Conservation (phyloP, 805 yeast genomes). For the Ogataea ramenticola region DNA sequence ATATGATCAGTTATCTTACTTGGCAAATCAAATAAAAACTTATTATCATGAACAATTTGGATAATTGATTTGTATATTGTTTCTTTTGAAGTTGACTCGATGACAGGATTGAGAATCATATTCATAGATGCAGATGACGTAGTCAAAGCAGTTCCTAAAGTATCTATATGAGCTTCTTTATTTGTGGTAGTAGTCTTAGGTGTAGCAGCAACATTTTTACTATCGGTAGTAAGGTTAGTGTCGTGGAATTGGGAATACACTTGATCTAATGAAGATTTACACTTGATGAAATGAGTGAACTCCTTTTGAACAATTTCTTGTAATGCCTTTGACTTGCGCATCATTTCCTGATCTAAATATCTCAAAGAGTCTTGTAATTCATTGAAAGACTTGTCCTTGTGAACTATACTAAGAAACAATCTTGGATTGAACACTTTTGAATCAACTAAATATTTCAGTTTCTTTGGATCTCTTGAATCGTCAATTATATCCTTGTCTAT, state of each 20-base stretch:
- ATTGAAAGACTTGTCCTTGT: conserved; percentile 45
- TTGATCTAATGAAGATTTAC: conserved; percentile 57
- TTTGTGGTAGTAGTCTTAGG: not conserved
- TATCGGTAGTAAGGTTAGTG: conserved; percentile 10
- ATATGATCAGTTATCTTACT: conserved; percentile 35
- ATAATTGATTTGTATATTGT: conserved; percentile 42
- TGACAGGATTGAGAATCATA: conserved; percentile 50
- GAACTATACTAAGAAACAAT: conserved; percentile 47
- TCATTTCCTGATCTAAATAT: conserved; percentile 40
- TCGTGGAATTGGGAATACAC: conserved; percentile 46
- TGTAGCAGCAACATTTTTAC: not conserved
- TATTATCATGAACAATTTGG: conserved; percentile 44
- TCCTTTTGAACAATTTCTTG: conserved; percentile 49
- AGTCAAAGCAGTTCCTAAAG: conserved; percentile 20
- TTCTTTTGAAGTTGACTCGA: conserved; percentile 42
- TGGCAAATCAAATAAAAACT: conserved; percentile 52
- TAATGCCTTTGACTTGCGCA: conserved; percentile 41
- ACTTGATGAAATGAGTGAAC: conserved; percentile 55
- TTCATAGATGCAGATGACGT: conserved; percentile 45
- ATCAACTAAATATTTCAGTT: conserved; percentile 40
- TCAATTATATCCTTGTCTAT: conserved; percentile 32
- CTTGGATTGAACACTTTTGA: conserved; percentile 54
- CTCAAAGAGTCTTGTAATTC: conserved; percentile 42
- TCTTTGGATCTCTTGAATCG: conserved; percentile 29
- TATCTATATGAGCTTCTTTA: not conserved